phyloP scores from a whole-genome alignment of 106 monocot genomes.

The Allium fistulosum region DNA sequence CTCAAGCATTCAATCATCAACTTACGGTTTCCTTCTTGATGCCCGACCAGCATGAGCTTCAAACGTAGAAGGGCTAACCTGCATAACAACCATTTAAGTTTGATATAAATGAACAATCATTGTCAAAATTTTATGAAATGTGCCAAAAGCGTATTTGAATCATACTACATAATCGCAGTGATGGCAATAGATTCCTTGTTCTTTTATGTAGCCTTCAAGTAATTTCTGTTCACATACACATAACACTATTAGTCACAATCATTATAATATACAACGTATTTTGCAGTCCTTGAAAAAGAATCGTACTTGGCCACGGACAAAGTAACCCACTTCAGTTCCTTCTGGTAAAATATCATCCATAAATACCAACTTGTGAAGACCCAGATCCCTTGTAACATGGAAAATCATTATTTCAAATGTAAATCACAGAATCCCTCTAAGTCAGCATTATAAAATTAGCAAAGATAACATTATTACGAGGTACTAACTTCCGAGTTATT shows the following conservation, averaged over 20 bases:
- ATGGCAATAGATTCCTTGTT: conserved; percentile 74
- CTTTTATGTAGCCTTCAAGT: conserved; percentile 91
- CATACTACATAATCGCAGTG: conserved; percentile 85
- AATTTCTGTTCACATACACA: conserved; percentile 39
- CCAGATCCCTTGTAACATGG: conserved; percentile 55
- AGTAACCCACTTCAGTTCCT: conserved; percentile 95
- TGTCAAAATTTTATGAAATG: background rate
- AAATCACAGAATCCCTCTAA: conserved; percentile 1
- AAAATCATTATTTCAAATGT: conserved; percentile 1
- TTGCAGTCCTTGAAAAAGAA: conserved; percentile 1
- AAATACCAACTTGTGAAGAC: conserved; percentile 92
- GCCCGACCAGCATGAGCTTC: conserved; percentile 98
- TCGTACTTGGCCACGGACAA: conserved; percentile 81
- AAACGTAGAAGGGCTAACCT: conserved; percentile 97
- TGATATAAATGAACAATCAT: conserved; percentile 1
- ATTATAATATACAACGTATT: conserved; percentile 3
- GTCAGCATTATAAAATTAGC: background rate
- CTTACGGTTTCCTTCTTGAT: conserved; percentile 85
- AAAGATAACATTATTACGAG: background rate
- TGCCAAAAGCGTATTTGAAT: background rate
- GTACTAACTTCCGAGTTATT: conserved; percentile 76
- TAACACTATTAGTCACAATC: background rate
- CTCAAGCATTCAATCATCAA: conserved; percentile 5
- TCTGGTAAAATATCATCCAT: conserved; percentile 82
- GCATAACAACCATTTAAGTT: conserved; percentile 11